Evolutionary conservation across 768 basidiomycete genomes (phyloP).

Genomic region (Boletus insuetus): DNA sequence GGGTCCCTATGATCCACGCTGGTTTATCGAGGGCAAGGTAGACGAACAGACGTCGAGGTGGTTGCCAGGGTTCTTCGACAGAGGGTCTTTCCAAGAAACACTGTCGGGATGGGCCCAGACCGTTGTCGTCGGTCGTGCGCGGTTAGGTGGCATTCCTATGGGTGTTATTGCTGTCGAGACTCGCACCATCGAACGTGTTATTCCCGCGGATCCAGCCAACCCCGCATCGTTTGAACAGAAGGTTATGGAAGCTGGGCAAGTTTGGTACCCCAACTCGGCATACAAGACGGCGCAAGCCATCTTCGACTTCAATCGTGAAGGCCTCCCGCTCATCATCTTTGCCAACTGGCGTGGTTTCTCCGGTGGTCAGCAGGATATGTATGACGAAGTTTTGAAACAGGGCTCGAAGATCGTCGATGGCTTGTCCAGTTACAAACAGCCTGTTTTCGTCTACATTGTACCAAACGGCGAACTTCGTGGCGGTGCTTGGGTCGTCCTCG

Average conservation of each 20-base stretch:
- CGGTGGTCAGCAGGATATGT: conserved; percentile 99
- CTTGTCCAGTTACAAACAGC: conserved; percentile 93
- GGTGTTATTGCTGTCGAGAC: conserved; percentile 99
- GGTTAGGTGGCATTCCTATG: conserved; percentile 94
- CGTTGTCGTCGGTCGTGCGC: conserved; percentile 94
- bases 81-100: conserved; percentile 97
- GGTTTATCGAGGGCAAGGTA: conserved; percentile 94
- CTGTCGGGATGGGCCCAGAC: conserved; percentile 99
- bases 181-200: conserved; percentile 92
- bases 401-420: conserved; percentile 99
- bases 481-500: conserved; percentile 98
- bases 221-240: conserved; percentile 94
- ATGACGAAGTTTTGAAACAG: conserved; percentile 95
- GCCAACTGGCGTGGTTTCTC: conserved; percentile 99
- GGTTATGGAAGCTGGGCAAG: conserved; percentile 99
- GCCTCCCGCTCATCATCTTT: conserved; percentile 94
- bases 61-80: conserved; percentile 94
- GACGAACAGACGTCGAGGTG: conserved; percentile 79
- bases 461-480: conserved; percentile 98
- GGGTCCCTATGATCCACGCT: conserved; percentile 93
- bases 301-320: conserved; percentile 97
- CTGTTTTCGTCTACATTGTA: conserved; percentile 97
- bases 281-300: conserved; percentile 99
- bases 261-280: conserved; percentile 99
- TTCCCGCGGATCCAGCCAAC: conserved; percentile 98